Conservation (phyloP, 305 asterid genomes). For the Solanum aculeatissimum region DNA sequence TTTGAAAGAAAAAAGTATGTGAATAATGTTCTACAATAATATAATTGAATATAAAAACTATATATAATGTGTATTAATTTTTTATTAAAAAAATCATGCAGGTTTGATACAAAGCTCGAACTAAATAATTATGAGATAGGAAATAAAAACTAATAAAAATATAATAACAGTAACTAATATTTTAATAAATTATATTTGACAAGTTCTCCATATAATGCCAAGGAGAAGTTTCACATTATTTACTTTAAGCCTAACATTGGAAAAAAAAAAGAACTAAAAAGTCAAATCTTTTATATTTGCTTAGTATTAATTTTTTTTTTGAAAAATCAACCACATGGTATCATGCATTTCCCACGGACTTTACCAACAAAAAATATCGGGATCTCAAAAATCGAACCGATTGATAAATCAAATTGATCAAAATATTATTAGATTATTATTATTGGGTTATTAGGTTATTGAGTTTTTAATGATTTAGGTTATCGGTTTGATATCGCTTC, state of each 20-base stretch:
- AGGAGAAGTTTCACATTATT: not conserved
- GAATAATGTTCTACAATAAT: no score
- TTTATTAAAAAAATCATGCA: not conserved
- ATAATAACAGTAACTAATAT: not conserved
- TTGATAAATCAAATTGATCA: no score
- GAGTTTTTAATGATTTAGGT: no score
- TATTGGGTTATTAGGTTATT: no score
- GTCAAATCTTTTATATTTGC: not conserved
- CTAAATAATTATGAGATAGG: not conserved
- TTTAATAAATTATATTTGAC: not conserved
- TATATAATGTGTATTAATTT: not conserved
- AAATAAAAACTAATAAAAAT: not conserved
- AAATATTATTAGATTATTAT: no score
- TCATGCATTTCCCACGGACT: not conserved
- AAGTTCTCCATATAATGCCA: not conserved
- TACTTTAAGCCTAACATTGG: not conserved
- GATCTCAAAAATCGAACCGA: no score
- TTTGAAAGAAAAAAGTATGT: no score
- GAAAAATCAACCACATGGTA: not conserved
- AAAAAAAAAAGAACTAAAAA: not conserved
- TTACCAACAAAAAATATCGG: no score
- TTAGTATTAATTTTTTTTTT: not conserved
- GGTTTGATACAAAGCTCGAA: not conserved
- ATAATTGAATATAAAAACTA: not conserved
- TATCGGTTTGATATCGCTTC: no score